A percentile compares a stretch with the other conserved stretches of the same genome.
These are phyloP conservation scores for Yarrowia bubula DNA, from an alignment of 805 yeast genomes.

Conservation along the genomic window DNA sequence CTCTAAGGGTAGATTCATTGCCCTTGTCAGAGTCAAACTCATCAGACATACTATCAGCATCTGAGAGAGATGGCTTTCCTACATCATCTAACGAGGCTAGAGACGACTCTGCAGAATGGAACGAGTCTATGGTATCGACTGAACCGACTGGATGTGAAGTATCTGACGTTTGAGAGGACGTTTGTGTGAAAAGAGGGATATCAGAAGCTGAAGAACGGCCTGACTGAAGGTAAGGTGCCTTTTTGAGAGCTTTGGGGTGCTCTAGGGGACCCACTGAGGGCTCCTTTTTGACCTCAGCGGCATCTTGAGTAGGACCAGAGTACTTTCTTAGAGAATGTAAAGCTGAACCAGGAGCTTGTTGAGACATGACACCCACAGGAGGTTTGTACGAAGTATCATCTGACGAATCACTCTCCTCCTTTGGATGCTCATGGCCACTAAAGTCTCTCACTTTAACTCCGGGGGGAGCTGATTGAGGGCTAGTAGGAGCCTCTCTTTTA, in stretches of 20 bases:
- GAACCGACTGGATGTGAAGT: neutral
- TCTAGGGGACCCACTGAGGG: neutral
- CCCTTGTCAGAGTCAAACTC: neutral
- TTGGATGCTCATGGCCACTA: neutral
- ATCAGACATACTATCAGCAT: conserved; percentile 1
- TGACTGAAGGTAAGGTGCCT: too few relatives aligned
- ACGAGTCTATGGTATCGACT: neutral
- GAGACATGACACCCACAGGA: conserved; percentile 12
- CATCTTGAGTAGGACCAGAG: neutral
- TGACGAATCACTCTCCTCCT: too few relatives aligned
- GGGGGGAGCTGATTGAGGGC: neutral
- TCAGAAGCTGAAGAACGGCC: neutral
- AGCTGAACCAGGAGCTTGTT: neutral
- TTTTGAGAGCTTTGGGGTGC: neutral
- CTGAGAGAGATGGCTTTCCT: neutral
- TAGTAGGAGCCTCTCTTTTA: neutral
- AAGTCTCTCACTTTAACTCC: neutral
- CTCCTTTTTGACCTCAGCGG: neutral
- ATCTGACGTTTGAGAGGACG: conserved; percentile 3
- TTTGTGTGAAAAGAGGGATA: neutral
- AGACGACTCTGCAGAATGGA: conserved; percentile 13
- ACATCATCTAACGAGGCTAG: neutral
- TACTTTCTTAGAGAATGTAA: neutral
- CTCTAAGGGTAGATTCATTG: neutral
- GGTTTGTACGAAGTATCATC: neutral